Evolutionary conservation across 2,329 filamentous ascomycete species (phyloP).

Genomic region (Hymenoscyphus infarciens): DNA sequence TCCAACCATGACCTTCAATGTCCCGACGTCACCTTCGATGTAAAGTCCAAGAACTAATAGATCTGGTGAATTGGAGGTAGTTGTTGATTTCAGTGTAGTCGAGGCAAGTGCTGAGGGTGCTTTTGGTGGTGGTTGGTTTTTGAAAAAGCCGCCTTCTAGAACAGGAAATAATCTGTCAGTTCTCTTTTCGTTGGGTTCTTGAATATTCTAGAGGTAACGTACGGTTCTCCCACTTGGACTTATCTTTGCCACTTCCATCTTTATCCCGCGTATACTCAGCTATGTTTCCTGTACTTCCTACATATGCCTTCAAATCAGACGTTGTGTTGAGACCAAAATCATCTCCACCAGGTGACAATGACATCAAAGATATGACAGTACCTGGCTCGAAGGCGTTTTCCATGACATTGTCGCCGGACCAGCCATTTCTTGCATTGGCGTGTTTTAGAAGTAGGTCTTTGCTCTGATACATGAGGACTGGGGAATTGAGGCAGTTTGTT

Average conservation of each 20-base stretch:
- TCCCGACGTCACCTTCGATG: not conserved
- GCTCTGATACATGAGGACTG: not conserved
- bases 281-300: not conserved
- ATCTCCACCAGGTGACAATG: not conserved
- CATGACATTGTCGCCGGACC: not conserved
- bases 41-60: not conserved
- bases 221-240: not conserved
- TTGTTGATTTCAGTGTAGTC: not conserved
- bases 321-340: not conserved
- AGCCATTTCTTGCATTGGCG: not conserved
- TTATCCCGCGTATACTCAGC: not conserved
- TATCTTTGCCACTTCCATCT: not conserved
- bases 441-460: not conserved
- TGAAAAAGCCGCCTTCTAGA: not conserved
- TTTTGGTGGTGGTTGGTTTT: slow-evolving; percentile 1
- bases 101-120: not conserved
- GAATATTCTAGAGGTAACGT: not conserved
- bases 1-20: not conserved
- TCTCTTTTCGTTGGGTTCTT: not conserved
- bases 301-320: not conserved
- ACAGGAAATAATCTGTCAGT: not conserved
- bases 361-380: not conserved
- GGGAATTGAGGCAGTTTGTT: not conserved
- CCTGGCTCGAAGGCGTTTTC: not conserved
- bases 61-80: not conserved